Evolutionary conservation across 2,329 filamentous ascomycete genomes (phyloP).

Genomic region (Fusarium nematophilum): DNA sequence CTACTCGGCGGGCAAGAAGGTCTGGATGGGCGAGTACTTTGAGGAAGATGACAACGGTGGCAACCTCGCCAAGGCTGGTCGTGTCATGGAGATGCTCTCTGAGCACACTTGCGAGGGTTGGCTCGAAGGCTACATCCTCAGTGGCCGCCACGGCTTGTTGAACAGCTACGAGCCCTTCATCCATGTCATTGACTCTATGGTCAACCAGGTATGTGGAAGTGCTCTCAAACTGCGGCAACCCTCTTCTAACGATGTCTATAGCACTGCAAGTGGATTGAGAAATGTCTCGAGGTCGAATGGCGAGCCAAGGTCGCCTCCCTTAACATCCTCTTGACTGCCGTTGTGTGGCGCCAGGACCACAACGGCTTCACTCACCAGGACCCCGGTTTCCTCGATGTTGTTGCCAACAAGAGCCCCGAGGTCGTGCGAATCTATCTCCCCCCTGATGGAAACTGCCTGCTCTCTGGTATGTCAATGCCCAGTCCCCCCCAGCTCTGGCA

Average conservation of each 20-base stretch:
- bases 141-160: slow-evolving; percentile 78
- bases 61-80: slow-evolving; percentile 74
- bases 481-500: not conserved
- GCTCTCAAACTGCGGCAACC: not conserved
- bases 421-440: slow-evolving; percentile 85
- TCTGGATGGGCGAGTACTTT: slow-evolving; percentile 83
- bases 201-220: slow-evolving; percentile 70
- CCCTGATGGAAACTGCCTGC: slow-evolving; percentile 81
- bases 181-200: slow-evolving; percentile 86
- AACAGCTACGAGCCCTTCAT: slow-evolving; percentile 89
- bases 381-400: slow-evolving; percentile 82
- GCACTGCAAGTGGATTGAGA: slow-evolving; percentile 88
- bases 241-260: slow-evolving; percentile 40
- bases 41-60: slow-evolving; percentile 80
- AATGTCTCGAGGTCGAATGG: slow-evolving; percentile 84
- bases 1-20: slow-evolving; percentile 81
- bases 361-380: slow-evolving; percentile 88
- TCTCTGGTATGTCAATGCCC: slow-evolving; percentile 59
- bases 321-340: slow-evolving; percentile 82
- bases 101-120: slow-evolving; percentile 85
- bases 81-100: slow-evolving; percentile 87
- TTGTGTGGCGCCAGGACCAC: slow-evolving; percentile 86
- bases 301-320: slow-evolving; percentile 78
- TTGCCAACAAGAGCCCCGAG: slow-evolving; percentile 83
- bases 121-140: slow-evolving; percentile 83